phyloP scores from a whole-genome alignment of 352 stramenopile species.

The Pythium pyrilobum region DNA sequence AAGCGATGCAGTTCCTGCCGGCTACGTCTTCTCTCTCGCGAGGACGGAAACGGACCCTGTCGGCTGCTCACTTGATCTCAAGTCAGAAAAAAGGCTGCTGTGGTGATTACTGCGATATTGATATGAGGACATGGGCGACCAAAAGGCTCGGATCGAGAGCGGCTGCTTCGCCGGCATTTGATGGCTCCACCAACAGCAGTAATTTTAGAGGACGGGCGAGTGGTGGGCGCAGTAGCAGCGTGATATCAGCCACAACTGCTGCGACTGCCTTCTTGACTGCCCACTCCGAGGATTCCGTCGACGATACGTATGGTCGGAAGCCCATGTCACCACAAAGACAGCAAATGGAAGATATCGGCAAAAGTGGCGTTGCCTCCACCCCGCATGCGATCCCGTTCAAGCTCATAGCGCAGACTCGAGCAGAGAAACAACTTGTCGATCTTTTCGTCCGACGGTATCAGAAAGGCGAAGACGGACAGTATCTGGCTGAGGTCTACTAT shows the following conservation, averaged over 20 bases:
- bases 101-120: constrained; percentile 61
- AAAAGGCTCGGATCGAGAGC: constrained; percentile 24
- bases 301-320: constrained; percentile 21
- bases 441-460: constrained; percentile 75
- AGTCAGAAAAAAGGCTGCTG: constrained; percentile 71
- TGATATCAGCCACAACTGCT: constrained; percentile 41
- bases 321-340: constrained; percentile 31
- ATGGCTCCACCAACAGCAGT: not conserved
- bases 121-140: constrained; percentile 29
- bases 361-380: not conserved
- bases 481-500: constrained; percentile 69
- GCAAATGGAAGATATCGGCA: constrained; percentile 19
- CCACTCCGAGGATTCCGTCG: constrained; percentile 23
- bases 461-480: constrained; percentile 69
- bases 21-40: constrained; percentile 49
- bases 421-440: constrained; percentile 75
- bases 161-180: no score
- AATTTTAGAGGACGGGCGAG: constrained; percentile 1
- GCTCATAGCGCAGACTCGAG: constrained; percentile 66
- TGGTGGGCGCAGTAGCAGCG: constrained; percentile 33
- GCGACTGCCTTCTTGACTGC: constrained; percentile 51
- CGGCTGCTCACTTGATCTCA: constrained; percentile 59
- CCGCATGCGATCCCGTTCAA: constrained; percentile 75
- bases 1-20: constrained; percentile 51
- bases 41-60: constrained; percentile 40